Evolutionary conservation across 2,329 filamentous ascomycete genomes (phyloP), one percentile per base, ranked within the genome.

Genomic region (Diaporthe citrichinensis): DNA sequence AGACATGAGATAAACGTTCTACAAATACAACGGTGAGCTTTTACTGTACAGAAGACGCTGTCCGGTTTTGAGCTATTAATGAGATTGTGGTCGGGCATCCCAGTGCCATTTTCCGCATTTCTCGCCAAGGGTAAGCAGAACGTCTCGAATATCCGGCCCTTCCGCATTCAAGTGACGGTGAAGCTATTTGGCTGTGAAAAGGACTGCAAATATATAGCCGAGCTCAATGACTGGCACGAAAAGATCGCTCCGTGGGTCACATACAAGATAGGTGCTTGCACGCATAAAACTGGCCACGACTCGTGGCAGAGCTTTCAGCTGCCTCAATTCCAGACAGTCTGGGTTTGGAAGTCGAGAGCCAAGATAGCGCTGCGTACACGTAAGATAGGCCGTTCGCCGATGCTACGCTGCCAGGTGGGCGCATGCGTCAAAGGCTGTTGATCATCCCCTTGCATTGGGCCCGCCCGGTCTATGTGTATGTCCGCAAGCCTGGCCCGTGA

Each of bases 251-350:
- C 41, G 34, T 7, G 61, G 17, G 6, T 49, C 28, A 28, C 2
- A 0, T 7, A 20, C 9, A 20, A 15, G 17, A 49, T 3, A 9
- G 41, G 10, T 0, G 20, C 34, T n/a, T 20, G 15, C 9, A 17
- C 25, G 61, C 61, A 67, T 67, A 9, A 67, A 15, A 1, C 25
- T 67, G 28, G 28, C 61, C 61, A 67, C 44, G 61, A 67, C 10
- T 67, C 41, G 23, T 67, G 61, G 41, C 61, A 51, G 14, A 36
- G 34, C 28, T 15, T 34, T 67, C 44, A 49, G 61, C 61, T n/a
- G 25, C 25, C 12, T 34, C 0, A 5, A 20, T 34, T 67, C 34
- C 62, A 67, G 62, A 67, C 62, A n/a, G 44, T 36, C 28, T 5
- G 12, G 28, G 62, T 51, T 67, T 67, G 25, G 62, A 67, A 49